Evolutionary conservation across 2,329 filamentous ascomycete species (phyloP).

Genomic region (Fusarium chaquense): DNA sequence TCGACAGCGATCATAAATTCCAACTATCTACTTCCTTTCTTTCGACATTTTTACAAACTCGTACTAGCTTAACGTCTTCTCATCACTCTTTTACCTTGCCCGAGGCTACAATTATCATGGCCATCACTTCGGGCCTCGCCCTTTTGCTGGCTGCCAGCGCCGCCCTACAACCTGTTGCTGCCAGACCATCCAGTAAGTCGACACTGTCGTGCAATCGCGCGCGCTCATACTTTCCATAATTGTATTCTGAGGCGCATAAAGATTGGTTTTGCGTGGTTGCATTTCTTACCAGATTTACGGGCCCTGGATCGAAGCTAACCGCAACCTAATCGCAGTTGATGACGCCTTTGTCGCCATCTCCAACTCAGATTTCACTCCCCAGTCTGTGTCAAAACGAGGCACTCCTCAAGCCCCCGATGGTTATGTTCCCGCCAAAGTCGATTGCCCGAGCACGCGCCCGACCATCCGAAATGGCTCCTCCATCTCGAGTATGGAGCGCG

Average conservation of each 20-base stretch:
- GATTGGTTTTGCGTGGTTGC: background rate
- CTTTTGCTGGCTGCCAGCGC: conserved; percentile 45
- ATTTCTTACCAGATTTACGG: background rate
- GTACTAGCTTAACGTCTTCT: conserved; percentile 6
- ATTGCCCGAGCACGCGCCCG: conserved; percentile 78
- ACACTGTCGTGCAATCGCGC: background rate
- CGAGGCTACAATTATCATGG: conserved; percentile 33
- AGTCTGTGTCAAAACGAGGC: conserved; percentile 44
- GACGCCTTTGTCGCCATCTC: conserved; percentile 34
- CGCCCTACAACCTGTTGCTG: conserved; percentile 35
- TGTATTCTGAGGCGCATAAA: background rate
- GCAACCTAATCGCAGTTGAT: conserved; percentile 30
- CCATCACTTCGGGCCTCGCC: conserved; percentile 42
- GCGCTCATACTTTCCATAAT: background rate
- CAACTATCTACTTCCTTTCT: conserved; percentile 9
- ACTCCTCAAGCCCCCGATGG: conserved; percentile 57
- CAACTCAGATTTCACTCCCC: conserved; percentile 31
- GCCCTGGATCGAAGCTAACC: conserved; percentile 24
- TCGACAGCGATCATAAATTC: conserved; percentile 9
- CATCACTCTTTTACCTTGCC: background rate
- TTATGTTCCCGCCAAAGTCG: conserved; percentile 76
- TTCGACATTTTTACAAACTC: conserved; percentile 4
- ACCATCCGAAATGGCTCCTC: conserved; percentile 70
- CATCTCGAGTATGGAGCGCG: conserved; percentile 76
- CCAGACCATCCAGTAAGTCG: conserved; percentile 41